These are phyloP conservation scores for Coccomyxa subellipsoidea DNA, from an alignment of 163 green algal species.

Conservation along the genomic window DNA sequence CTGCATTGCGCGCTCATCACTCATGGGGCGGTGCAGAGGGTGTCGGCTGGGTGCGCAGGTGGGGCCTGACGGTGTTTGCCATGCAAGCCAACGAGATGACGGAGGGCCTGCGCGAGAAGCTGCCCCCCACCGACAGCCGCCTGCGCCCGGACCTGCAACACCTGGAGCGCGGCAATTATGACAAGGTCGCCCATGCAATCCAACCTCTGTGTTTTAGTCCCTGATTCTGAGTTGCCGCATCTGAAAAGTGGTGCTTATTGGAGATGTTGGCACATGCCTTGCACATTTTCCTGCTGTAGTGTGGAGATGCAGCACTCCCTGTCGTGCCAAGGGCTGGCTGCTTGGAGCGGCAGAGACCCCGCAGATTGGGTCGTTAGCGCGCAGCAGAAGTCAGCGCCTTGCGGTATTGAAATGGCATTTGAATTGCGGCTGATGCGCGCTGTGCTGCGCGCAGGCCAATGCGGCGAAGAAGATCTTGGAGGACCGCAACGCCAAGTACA, in stretches of 20 bases:
- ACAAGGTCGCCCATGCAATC: neutral
- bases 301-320: too few relatives aligned
- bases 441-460: neutral
- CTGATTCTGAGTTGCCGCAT: neutral
- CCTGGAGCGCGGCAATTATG: slow-evolving; percentile 5
- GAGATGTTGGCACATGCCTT: too few relatives aligned
- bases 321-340: too few relatives aligned
- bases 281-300: too few relatives aligned
- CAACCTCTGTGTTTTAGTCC: neutral
- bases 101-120: neutral
- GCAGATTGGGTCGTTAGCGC: too few relatives aligned
- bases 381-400: too few relatives aligned
- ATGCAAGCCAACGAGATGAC: slow-evolving; percentile 10
- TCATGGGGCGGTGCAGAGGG: too few relatives aligned
- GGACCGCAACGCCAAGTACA: neutral
- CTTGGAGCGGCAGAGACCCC: too few relatives aligned
- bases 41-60: too few relatives aligned
- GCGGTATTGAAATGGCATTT: too few relatives aligned
- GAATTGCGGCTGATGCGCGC: neutral
- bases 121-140: slow-evolving; percentile 10
- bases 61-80: neutral
- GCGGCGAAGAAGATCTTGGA: neutral
- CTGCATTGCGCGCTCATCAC: too few relatives aligned
- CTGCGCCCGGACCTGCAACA: neutral
- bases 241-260: too few relatives aligned